phyloP scores from a whole-genome alignment of 768 basidiomycete genomes.

The Trametes cubensis region DNA sequence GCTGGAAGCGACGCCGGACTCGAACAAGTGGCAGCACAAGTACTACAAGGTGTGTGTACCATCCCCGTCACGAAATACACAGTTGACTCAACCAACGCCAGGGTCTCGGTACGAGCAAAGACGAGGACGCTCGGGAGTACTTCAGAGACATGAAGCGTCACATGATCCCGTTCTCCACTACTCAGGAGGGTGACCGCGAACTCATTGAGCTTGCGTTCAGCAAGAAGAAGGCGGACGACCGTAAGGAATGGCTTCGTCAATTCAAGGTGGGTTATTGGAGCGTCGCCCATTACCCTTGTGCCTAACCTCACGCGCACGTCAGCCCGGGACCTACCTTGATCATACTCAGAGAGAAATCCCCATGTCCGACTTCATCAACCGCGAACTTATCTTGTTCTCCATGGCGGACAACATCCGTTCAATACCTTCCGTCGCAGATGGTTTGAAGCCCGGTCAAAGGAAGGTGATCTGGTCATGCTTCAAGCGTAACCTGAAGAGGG shows the following conservation, averaged over 20 bases:
- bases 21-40: conserved; percentile 86
- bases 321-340: conserved; percentile 94
- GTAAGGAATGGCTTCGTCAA: conserved; percentile 96
- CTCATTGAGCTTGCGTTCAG: conserved; percentile 98
- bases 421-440: conserved; percentile 92
- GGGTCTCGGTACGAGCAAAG: conserved; percentile 95
- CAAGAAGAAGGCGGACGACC: conserved; percentile 98
- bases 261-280: conserved; percentile 63
- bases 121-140: conserved; percentile 89
- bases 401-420: conserved; percentile 99
- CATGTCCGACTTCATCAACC: conserved; percentile 95
- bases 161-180: conserved; percentile 87
- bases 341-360: conserved; percentile 86
- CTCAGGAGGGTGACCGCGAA: conserved; percentile 79
- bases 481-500: conserved; percentile 88
- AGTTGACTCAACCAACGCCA: conserved; percentile 34
- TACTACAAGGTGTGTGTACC: conserved; percentile 84
- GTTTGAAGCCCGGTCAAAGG: conserved; percentile 95
- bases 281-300: neutral
- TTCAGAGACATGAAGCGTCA: conserved; percentile 92
- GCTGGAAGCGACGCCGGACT: conserved; percentile 75
- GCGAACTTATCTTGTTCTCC: conserved; percentile 95
- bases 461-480: conserved; percentile 97
- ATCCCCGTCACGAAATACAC: neutral
- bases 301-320: neutral